A percentile compares a stretch with the other conserved stretches of the same genome.
Evolutionary conservation across 257 asterid species (phyloP).

Genomic region (Fraxinus pennsylvanica): DNA sequence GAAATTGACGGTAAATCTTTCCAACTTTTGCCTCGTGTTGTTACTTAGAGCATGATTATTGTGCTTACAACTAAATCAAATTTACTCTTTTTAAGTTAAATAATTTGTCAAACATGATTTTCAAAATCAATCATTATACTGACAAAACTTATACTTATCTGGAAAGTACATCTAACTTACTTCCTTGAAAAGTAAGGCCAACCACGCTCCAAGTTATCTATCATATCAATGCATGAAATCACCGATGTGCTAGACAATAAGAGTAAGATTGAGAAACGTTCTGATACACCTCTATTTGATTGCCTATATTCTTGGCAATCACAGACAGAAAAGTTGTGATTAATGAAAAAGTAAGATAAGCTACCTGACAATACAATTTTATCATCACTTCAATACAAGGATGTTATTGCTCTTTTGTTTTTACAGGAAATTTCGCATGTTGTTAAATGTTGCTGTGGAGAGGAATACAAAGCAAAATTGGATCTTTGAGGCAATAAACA

Average conservation of each 20-base stretch:
- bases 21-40: slow-evolving; percentile 15
- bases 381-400: slow-evolving; percentile 9
- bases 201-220: slow-evolving; percentile 5
- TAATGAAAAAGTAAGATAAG: slow-evolving; percentile 11
- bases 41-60: slow-evolving; percentile 2
- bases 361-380: not conserved
- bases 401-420: slow-evolving; percentile 14
- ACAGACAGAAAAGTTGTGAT: not conserved
- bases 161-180: not conserved
- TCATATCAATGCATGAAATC: not conserved
- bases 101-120: not conserved
- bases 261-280: slow-evolving; percentile 5
- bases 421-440: slow-evolving; percentile 59
- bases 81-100: not conserved
- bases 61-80: not conserved
- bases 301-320: slow-evolving; percentile 6
- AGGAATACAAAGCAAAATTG: slow-evolving; percentile 55
- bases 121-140: not conserved
- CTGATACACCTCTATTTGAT: slow-evolving; percentile 6
- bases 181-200: not conserved
- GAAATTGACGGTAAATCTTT: slow-evolving; percentile 59
- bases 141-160: not conserved
- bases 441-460: slow-evolving; percentile 73
- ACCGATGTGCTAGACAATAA: not conserved
- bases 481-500: slow-evolving; percentile 24